phyloP scores from a whole-genome alignment of 345 rosid species.

The Eucalyptus viminalis region DNA sequence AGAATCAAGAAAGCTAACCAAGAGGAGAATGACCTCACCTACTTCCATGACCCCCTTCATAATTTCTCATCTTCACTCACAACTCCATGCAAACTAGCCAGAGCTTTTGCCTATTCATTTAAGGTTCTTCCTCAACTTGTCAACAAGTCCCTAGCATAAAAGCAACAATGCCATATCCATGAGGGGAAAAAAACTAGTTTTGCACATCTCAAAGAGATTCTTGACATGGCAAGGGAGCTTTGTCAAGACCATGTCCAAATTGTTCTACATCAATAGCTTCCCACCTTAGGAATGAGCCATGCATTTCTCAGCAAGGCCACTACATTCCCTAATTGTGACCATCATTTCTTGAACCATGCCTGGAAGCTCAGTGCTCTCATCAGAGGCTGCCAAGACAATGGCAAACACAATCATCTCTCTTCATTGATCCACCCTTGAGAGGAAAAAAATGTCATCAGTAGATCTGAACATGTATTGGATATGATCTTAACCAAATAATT shows the following conservation, averaged over 20 bases:
- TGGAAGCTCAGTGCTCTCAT: conserved; percentile 22
- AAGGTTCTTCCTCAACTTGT: conserved; percentile 66
- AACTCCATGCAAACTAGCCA: conserved; percentile 43
- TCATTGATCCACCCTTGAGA: no score
- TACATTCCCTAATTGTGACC: conserved; percentile 25
- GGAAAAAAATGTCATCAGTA: no score
- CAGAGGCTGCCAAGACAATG: conserved; percentile 16
- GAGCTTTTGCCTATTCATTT: conserved; percentile 67
- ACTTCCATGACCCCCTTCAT: conserved; percentile 34
- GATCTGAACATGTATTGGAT: no score
- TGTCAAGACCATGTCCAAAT: conserved; percentile 47
- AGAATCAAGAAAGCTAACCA: conserved; percentile 55
- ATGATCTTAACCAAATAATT: no score
- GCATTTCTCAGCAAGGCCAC: conserved; percentile 60
- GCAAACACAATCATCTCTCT: no score
- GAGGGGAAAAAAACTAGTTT: no score
- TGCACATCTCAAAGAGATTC: conserved; percentile 36
- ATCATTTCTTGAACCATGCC: conserved; percentile 28
- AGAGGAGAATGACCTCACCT: conserved; percentile 24
- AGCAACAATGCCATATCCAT: neutral
- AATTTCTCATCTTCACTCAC: conserved; percentile 52
- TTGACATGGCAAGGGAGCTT: conserved; percentile 39
- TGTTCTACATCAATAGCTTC: conserved; percentile 87
- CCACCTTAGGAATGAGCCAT: conserved; percentile 33
- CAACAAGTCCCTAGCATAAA: conserved; percentile 55